Percentiles rank a stretch among this genome's conserved stretches.
These are phyloP conservation scores for Xylaria hypoxylon DNA, from an alignment of 2,329 filamentous ascomycete genomes.

Conservation along the genomic window DNA sequence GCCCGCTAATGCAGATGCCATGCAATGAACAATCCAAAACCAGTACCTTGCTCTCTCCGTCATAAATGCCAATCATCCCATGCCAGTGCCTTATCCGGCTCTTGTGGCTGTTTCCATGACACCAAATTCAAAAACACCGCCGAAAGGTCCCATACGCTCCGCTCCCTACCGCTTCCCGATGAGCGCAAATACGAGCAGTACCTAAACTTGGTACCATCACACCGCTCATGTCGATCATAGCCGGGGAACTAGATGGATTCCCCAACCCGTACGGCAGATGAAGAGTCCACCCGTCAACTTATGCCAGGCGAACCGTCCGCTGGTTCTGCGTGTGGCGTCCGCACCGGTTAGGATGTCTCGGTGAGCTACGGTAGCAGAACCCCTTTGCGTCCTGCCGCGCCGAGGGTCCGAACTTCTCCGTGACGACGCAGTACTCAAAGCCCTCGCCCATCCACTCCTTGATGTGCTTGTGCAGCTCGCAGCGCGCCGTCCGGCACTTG, in stretches of 20 bases:
- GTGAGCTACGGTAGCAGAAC: constrained; percentile 70
- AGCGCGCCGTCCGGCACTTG: constrained; percentile 70
- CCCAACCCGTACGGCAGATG: neutral
- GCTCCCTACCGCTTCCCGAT: neutral
- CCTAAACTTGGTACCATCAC: neutral
- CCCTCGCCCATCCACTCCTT: constrained; percentile 68
- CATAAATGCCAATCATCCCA: constrained; percentile 6
- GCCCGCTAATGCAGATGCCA: constrained; percentile 10
- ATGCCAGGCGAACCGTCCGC: constrained; percentile 49
- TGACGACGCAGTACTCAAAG: constrained; percentile 71
- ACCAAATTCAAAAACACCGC: neutral
- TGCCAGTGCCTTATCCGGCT: neutral
- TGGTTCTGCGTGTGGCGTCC: constrained; percentile 62
- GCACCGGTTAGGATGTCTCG: constrained; percentile 68
- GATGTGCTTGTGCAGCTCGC: constrained; percentile 73
- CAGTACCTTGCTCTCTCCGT: neutral
- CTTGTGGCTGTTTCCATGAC: neutral
- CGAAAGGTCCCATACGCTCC: neutral
- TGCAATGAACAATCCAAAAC: constrained; percentile 8
- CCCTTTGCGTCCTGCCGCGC: constrained; percentile 60
- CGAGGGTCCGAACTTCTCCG: constrained; percentile 65
- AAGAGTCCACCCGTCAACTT: neutral
- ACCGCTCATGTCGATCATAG: neutral
- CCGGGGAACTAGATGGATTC: neutral
- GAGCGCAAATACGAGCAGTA: neutral